A percentile compares a stretch with the other conserved stretches of the same genome.
phyloP scores from a whole-genome alignment of 441 rosid species.

The Adansonia grandidieri region DNA sequence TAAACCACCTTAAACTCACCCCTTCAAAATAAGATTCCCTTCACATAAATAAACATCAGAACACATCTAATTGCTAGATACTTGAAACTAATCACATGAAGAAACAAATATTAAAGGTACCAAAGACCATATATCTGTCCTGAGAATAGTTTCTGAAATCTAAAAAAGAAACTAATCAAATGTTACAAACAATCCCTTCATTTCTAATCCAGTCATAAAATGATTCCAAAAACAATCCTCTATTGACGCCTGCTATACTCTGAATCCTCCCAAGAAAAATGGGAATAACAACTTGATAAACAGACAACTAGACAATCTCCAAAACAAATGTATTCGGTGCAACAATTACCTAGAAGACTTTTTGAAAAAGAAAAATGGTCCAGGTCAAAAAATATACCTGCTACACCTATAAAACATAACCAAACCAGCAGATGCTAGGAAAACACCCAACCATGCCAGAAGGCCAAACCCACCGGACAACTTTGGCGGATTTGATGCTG shows the following conservation, averaged over 20 bases:
- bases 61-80: not conserved
- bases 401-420: constrained; percentile 85
- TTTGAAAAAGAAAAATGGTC: constrained; percentile 9
- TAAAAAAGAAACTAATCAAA: constrained; percentile 12
- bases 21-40: not conserved
- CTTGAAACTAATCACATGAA: constrained; percentile 14
- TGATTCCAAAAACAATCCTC: not conserved
- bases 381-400: constrained; percentile 54
- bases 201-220: not conserved
- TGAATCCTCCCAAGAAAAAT: not conserved
- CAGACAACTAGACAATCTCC: not conserved
- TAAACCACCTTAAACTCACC: not conserved
- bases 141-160: not conserved
- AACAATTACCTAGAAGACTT: not conserved
- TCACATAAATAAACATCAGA: not conserved
- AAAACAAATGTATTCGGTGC: constrained; percentile 15
- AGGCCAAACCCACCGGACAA: constrained; percentile 75
- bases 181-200: not conserved
- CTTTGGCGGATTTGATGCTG: constrained; percentile 83
- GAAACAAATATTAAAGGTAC: not conserved
- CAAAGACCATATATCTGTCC: not conserved
- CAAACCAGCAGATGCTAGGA: constrained; percentile 76
- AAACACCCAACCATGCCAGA: constrained; percentile 86
- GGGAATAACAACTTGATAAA: not conserved
- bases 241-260: not conserved